Base-by-base conservation (phyloP, 495 filamentous ascomycete genomes). In the Podospora pseudoanserina region DNA sequence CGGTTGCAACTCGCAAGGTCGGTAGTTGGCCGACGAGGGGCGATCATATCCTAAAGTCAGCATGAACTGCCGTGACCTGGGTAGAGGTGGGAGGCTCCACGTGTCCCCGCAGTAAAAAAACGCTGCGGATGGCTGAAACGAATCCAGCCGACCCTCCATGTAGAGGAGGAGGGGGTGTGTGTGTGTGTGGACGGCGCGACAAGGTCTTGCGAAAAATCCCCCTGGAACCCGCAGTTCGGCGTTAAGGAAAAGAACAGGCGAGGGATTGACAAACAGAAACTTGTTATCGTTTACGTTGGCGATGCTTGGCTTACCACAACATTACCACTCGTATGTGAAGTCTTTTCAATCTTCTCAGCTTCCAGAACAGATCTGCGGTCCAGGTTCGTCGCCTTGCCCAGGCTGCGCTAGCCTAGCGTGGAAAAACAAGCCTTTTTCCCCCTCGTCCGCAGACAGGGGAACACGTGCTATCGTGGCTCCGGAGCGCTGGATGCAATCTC, bases 401-500 rank as follows among this genome's bases (percentile, higher is more conserved):
- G 59, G 59, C 59, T 61, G 30, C 60, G 39, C 60, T 64, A 68
- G 28, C 34, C 23, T 59, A 62, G 65, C 27, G 54, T 67, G 39
- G 56, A 67, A 73, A 76, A 72, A 74, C 68, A 77, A 77, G 73
- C 73, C 65, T 75, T 73, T 75, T 72, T 65, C 65, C 30, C 20
- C 61, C 61, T 19, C n/a, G 30, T 18, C 32, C 20, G 32, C 64
- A 65, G 65, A 73, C 73, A 75, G 70, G 71, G 70, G 72, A 18
- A 53, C 65, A 64, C 58, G 69, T 68, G 72, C 70, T 55, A 16
- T 32, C 27, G 32, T 53, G 58, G 65, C 63, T 60, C 73, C 73
- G 73, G 71, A 65, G 73, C 66, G 63, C 63, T 71, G 73, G 75
- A 58, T 70, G 73, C 68, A 75, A 77, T 77, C 73, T 77, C 75